Conservation (phyloP, 352 stramenopile species). For the Globisporangium okanoganense region DNA sequence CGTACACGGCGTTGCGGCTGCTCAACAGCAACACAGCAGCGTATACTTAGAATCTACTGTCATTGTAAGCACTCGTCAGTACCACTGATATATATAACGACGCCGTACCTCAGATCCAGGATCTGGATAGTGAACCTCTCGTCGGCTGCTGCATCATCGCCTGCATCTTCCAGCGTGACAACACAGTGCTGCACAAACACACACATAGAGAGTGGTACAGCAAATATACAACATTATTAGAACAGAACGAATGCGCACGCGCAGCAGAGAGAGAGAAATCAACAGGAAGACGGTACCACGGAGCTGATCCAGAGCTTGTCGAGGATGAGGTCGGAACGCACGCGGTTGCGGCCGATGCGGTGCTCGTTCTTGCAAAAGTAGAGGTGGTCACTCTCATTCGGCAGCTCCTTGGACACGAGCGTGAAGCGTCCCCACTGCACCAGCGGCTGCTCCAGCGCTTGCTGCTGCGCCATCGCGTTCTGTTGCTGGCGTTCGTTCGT, state of each 20-base stretch:
- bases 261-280: not conserved
- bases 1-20: conserved; percentile 67
- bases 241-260: not conserved
- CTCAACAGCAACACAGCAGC: not conserved
- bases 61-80: no score
- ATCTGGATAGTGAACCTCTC: conserved; percentile 35
- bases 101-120: conserved; percentile 49
- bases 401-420: conserved; percentile 51
- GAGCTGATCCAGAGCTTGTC: conserved; percentile 64
- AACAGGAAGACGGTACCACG: conserved; percentile 31
- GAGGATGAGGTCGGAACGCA: conserved; percentile 45
- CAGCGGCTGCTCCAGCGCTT: conserved; percentile 1
- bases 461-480: not conserved
- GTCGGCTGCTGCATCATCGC: conserved; percentile 10
- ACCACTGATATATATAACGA: no score
- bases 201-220: not conserved
- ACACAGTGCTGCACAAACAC: conserved; percentile 47
- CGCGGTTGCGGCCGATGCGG: conserved; percentile 49
- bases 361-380: conserved; percentile 45
- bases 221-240: not conserved
- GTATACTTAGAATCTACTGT: conserved; percentile 2
- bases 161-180: conserved; percentile 30
- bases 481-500: not conserved
- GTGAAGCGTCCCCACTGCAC: conserved; percentile 56
- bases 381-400: conserved; percentile 56